Evolutionary conservation across 441 rosid species (phyloP).

Genomic region (Hura crepitans): DNA sequence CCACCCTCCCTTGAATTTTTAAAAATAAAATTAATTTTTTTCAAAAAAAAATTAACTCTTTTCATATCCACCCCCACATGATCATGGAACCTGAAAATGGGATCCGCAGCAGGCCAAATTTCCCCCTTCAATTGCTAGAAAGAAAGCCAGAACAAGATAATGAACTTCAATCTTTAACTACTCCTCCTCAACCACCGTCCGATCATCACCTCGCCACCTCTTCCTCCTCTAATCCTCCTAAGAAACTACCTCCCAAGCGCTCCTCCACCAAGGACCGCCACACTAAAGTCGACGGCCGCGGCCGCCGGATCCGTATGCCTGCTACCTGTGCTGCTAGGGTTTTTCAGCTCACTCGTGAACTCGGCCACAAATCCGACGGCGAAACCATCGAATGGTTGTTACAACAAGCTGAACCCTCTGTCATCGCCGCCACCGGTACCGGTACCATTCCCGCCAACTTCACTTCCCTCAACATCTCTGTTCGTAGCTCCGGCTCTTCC

Average conservation of each 20-base stretch:
- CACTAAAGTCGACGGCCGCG: conserved; percentile 93
- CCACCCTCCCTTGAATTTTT: neutral
- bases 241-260: conserved; percentile 72
- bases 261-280: conserved; percentile 89
- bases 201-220: conserved; percentile 23
- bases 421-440: conserved; percentile 91
- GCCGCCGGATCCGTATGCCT: conserved; percentile 93
- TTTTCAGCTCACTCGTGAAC: conserved; percentile 82
- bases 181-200: no score
- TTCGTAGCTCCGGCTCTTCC: conserved; percentile 87
- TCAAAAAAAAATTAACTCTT: conserved; percentile 5
- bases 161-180: no score
- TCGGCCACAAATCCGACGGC: conserved; percentile 91
- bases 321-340: conserved; percentile 98
- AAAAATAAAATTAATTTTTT: neutral
- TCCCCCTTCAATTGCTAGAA: conserved; percentile 74
- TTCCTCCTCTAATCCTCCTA: conserved; percentile 30
- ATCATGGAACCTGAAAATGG: conserved; percentile 62
- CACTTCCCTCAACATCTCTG: conserved; percentile 83
- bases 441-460: conserved; percentile 95
- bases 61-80: conserved; percentile 26
- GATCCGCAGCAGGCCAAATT: conserved; percentile 47
- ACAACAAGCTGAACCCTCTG: conserved; percentile 89
- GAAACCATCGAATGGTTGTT: conserved; percentile 91
- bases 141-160: conserved; percentile 36